Evolutionary conservation across 495 filamentous ascomycete species (phyloP).

Genomic region (Penicillium paxilli): DNA sequence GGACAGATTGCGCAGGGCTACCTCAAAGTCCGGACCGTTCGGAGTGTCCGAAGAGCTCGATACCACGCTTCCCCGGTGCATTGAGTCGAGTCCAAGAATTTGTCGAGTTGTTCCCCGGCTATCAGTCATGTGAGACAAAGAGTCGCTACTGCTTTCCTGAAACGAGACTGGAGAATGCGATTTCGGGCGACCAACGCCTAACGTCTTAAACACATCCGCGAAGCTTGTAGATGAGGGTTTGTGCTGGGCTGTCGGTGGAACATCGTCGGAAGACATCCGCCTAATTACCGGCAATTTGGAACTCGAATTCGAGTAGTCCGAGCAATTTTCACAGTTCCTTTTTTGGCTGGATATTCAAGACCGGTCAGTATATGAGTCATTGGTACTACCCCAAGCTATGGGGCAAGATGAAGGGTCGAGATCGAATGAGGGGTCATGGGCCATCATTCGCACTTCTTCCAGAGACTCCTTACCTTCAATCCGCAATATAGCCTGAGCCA

Average conservation of each 20-base stretch:
- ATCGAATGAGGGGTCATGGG: neutral
- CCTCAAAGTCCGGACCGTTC: conserved; percentile 43
- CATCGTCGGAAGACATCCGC: conserved; percentile 53
- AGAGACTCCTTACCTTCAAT: conserved; percentile 11
- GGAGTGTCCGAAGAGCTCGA: conserved; percentile 46
- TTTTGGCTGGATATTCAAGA: neutral
- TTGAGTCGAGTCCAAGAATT: conserved; percentile 38
- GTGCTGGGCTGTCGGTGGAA: conserved; percentile 31
- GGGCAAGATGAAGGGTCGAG: neutral
- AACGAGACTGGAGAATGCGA: conserved; percentile 39
- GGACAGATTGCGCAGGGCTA: conserved; percentile 32
- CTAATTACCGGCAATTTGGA: conserved; percentile 14
- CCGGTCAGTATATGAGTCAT: conserved; percentile 10
- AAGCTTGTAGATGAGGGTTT: conserved; percentile 44
- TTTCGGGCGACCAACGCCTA: conserved; percentile 43
- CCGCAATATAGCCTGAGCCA: neutral
- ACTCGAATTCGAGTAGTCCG: neutral
- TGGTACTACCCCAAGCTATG: neutral
- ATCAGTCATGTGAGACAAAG: conserved; percentile 30
- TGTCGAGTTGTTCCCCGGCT: conserved; percentile 30
- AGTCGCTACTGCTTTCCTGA: conserved; percentile 36
- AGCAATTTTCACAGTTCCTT: neutral
- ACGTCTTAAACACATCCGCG: conserved; percentile 47
- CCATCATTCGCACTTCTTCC: neutral
- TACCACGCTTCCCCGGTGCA: conserved; percentile 48